Evolutionary conservation across 2,329 filamentous ascomycete genomes (phyloP).

Genomic region (Capronia epimyces): DNA sequence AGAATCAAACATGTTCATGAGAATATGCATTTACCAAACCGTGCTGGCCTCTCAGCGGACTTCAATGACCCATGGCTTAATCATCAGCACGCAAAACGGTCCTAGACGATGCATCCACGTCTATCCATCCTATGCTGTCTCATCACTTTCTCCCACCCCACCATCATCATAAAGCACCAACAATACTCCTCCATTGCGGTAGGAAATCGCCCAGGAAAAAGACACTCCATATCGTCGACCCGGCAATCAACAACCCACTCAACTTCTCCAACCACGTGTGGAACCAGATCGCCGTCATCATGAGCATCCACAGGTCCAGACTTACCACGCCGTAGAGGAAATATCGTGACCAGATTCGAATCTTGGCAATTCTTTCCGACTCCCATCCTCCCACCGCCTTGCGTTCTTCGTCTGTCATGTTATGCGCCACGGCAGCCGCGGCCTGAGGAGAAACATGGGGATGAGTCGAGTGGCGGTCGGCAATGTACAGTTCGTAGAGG

Average conservation of each 20-base stretch:
- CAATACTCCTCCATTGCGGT: constrained; percentile 41
- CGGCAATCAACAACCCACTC: constrained; percentile 47
- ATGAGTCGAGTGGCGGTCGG: constrained; percentile 47
- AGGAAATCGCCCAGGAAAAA: constrained; percentile 48
- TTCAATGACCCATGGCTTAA: too few species aligned
- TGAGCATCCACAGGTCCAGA: constrained; percentile 86
- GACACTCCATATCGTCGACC: constrained; percentile 45
- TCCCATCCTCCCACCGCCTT: constrained; percentile 31
- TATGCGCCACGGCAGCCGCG: constrained; percentile 46
- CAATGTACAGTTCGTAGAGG: constrained; percentile 71
- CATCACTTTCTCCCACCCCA: background rate
- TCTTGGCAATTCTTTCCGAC: constrained; percentile 44
- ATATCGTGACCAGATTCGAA: constrained; percentile 52
- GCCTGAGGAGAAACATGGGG: constrained; percentile 27
- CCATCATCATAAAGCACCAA: constrained; percentile 39
- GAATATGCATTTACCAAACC: too few species aligned
- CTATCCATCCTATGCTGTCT: background rate
- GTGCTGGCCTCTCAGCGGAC: too few species aligned
- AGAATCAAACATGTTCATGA: too few species aligned
- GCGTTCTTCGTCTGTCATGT: constrained; percentile 39
- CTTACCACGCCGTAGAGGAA: constrained; percentile 55
- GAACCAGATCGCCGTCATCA: constrained; percentile 98
- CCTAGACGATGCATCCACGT: background rate
- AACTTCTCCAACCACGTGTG: constrained; percentile 97
- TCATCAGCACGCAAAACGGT: background rate